phyloP scores from a whole-genome alignment of 148 eudicot species.

The Beta vulgaris region DNA sequence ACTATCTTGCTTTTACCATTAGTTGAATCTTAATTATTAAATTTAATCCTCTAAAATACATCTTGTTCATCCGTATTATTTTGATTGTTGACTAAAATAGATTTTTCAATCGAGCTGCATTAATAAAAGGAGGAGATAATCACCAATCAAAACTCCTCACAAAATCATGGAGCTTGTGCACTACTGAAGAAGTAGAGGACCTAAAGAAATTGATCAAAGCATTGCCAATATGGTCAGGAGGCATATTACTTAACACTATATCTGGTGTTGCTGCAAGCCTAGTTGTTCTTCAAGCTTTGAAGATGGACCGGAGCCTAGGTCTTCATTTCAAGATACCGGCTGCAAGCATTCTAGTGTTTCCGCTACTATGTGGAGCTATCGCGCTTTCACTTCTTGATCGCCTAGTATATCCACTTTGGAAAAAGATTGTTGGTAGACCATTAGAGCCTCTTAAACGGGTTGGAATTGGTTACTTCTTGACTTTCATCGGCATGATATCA shows the following conservation, averaged over 20 bases:
- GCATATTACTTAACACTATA: conserved; percentile 45
- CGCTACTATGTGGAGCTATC: conserved; percentile 31
- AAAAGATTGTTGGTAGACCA: conserved; percentile 17
- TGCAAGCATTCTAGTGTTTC: conserved; percentile 32
- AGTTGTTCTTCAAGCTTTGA: conserved; percentile 51
- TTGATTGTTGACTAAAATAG: conserved; percentile 8
- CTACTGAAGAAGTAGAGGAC: conserved; percentile 47
- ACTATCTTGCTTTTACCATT: no score
- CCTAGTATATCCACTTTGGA: conserved; percentile 31
- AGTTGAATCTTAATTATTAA: no score
- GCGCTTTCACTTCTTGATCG: conserved; percentile 35
- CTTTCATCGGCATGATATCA: conserved; percentile 26
- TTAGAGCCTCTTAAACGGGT: conserved; percentile 31
- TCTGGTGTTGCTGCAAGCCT: conserved; percentile 44
- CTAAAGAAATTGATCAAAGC: conserved; percentile 43
- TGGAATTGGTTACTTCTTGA: conserved; percentile 39
- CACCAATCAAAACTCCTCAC: neutral
- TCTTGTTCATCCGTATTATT: neutral
- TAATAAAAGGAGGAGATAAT: conserved; percentile 7
- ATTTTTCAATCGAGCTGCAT: conserved; percentile 38
- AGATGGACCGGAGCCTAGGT: conserved; percentile 35
- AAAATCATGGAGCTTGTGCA: conserved; percentile 41
- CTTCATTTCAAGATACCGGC: conserved; percentile 33
- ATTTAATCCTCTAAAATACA: no score
- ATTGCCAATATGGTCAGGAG: conserved; percentile 49